Evolutionary conservation across 805 yeast genomes (phyloP).

Genomic region (Hanseniaspora clermontiae): DNA sequence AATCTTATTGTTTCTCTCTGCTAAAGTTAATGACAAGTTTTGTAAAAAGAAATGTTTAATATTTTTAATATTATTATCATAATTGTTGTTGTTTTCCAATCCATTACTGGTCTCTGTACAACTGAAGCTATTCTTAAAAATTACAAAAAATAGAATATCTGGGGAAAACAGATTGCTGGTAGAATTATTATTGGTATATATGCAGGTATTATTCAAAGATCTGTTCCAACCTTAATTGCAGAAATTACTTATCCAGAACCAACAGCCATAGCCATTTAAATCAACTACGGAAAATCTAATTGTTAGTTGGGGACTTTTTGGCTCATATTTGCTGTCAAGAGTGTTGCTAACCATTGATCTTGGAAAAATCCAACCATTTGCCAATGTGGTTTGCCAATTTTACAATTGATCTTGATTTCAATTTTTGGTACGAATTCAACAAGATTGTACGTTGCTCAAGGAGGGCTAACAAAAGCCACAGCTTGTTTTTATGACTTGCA

Average conservation of each 20-base stretch:
- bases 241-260: constrained; percentile 38
- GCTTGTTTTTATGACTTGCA: constrained; percentile 31
- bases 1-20: constrained; percentile 22
- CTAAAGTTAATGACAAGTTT: constrained; percentile 27
- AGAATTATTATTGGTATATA: constrained; percentile 41
- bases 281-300: constrained; percentile 37
- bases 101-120: constrained; percentile 21
- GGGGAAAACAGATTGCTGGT: constrained; percentile 29
- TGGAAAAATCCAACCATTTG: constrained; percentile 46
- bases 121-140: constrained; percentile 24
- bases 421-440: constrained; percentile 42
- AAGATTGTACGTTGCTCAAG: constrained; percentile 33
- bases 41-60: constrained; percentile 32
- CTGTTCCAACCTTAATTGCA: constrained; percentile 37
- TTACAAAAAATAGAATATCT: constrained; percentile 31
- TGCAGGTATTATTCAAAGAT: constrained; percentile 30
- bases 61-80: constrained; percentile 19
- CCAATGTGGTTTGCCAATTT: constrained; percentile 38
- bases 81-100: constrained; percentile 13
- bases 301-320: constrained; percentile 46
- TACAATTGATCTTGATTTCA: constrained; percentile 31
- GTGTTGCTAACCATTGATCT: constrained; percentile 26
- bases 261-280: constrained; percentile 30
- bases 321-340: constrained; percentile 38
- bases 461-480: constrained; percentile 33